A percentile compares a stretch with the other conserved stretches of the same genome.
Conservation (phyloP, 176 grass and related monocot genomes). For the Oryza glaberrima region DNA sequence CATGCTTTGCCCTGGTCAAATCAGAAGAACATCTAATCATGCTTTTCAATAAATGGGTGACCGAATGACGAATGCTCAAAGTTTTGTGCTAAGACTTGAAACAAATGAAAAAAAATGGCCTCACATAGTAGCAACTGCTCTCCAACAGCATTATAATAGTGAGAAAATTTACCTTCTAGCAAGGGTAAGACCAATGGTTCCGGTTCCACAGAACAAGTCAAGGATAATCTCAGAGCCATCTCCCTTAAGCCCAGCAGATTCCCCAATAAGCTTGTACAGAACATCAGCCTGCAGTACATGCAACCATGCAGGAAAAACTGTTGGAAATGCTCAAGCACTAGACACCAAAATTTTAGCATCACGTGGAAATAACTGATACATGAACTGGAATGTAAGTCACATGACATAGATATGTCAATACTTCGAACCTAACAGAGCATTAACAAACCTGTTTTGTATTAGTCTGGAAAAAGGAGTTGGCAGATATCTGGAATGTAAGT, state of each 20-base stretch:
- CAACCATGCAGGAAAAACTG: background rate
- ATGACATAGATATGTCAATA: conserved; percentile 14
- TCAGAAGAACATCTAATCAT: conserved; percentile 27
- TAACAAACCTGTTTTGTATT: conserved; percentile 87
- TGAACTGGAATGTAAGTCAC: background rate
- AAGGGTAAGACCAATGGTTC: conserved; percentile 95
- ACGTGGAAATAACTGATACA: background rate
- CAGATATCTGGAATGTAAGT: conserved; percentile 95
- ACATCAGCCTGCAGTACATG: conserved; percentile 72
- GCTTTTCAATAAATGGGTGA: background rate
- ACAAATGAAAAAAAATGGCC: conserved; percentile 4
- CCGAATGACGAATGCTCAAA: background rate
- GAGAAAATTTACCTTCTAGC: conserved; percentile 64
- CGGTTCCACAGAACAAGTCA: conserved; percentile 96
- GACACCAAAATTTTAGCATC: background rate
- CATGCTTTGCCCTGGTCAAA: conserved; percentile 72
- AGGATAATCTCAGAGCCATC: conserved; percentile 92
- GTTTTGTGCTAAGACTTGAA: conserved; percentile 8
- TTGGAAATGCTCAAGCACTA: conserved; percentile 2
- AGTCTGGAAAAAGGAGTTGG: conserved; percentile 99
- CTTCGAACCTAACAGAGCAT: background rate
- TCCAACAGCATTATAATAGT: background rate
- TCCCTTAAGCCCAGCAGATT: conserved; percentile 80
- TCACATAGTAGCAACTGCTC: background rate
- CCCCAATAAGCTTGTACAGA: conserved; percentile 88